Evolutionary conservation across 768 basidiomycete genomes (phyloP).

Genomic region (Thelephora ganbajun): DNA sequence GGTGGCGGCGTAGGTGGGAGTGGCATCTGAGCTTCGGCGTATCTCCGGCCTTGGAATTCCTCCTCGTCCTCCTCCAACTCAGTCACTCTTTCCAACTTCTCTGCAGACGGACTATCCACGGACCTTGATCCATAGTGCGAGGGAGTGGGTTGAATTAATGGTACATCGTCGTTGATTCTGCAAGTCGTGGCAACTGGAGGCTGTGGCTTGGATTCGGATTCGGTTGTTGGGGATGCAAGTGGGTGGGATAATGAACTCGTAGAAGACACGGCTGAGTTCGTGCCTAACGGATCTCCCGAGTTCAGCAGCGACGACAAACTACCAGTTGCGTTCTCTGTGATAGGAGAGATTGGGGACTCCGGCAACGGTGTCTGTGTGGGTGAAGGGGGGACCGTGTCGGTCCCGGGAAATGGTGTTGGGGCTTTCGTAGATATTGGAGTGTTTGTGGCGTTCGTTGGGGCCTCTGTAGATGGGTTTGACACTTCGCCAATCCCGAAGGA

Average conservation of each 20-base stretch:
- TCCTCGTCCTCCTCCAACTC: not conserved
- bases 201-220: not conserved
- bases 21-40: conserved; percentile 1
- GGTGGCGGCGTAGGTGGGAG: conserved; percentile 1
- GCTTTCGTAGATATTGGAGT: conserved; percentile 20
- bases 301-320: no score
- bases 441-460: conserved; percentile 13
- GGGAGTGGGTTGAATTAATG: not conserved
- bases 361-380: conserved; percentile 31
- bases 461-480: conserved; percentile 28
- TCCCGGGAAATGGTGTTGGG: conserved; percentile 20
- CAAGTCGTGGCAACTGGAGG: not conserved
- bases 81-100: not conserved
- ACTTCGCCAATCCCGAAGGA: conserved; percentile 40
- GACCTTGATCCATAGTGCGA: no score
- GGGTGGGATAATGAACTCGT: no score
- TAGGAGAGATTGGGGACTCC: conserved; percentile 19
- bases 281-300: no score
- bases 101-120: not conserved
- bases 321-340: no score
- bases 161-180: not conserved
- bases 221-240: not conserved
- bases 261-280: no score
- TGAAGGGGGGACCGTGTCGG: conserved; percentile 22
- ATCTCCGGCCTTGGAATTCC: not conserved